A percentile compares a stretch with the other conserved stretches of the same genome.
Evolutionary conservation across 2,329 filamentous ascomycete species (phyloP).

Genomic region (Pseudogymnoascus sp.): DNA sequence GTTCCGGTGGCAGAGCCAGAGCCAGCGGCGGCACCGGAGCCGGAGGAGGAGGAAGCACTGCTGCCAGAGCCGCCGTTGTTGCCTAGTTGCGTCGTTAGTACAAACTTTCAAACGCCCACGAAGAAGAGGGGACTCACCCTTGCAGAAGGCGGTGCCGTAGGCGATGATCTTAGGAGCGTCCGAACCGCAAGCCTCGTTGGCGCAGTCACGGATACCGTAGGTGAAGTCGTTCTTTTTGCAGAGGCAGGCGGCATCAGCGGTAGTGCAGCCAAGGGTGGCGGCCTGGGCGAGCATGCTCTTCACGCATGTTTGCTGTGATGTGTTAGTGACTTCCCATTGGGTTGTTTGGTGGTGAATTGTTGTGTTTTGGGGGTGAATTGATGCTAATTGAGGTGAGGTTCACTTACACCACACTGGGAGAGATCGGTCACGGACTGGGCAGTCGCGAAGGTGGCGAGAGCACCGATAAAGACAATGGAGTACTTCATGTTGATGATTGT

Average conservation of each 20-base stretch:
- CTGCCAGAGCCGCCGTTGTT: not conserved
- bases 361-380: not conserved
- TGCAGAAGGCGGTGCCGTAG: slow-evolving; percentile 23
- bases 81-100: not conserved
- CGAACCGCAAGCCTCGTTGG: slow-evolving; percentile 32
- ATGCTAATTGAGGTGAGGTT: not conserved
- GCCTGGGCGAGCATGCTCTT: slow-evolving; percentile 37
- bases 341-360: not conserved
- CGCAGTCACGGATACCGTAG: slow-evolving; percentile 40
- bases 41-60: not conserved
- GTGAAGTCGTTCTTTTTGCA: slow-evolving; percentile 36
- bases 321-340: not conserved
- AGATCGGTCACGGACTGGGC: not conserved
- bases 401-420: not conserved
- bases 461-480: not conserved
- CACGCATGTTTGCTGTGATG: slow-evolving; percentile 30
- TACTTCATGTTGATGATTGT: slow-evolving; percentile 2
- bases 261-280: slow-evolving; percentile 31
- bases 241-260: slow-evolving; percentile 33
- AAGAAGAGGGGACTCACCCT: not conserved
- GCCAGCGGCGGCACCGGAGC: not conserved
- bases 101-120: not conserved
- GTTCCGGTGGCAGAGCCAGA: not conserved
- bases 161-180: slow-evolving; percentile 22
- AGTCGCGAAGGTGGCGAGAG: not conserved